Evolutionary conservation across 768 basidiomycete species (phyloP), one percentile per base, ranked within the genome.

Genomic region (Pleurotus giganteus): DNA sequence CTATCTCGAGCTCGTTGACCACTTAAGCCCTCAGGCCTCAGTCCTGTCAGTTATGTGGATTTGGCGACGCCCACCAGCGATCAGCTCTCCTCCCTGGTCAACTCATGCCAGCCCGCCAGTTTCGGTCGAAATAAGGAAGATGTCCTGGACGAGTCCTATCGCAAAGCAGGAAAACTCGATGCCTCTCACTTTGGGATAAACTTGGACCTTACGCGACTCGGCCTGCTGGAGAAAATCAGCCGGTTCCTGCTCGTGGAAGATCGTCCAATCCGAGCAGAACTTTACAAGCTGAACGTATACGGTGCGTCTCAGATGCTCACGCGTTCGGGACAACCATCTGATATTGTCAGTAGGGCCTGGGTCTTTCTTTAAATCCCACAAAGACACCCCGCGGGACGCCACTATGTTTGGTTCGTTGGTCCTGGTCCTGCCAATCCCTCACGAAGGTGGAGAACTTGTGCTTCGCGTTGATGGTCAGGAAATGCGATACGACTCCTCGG

Each of bases 371-470:
- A 74, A 74, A 55, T 39, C 72, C 4, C 78, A 77, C 57, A 64
- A 69, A 29, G 78, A 76, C 47, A 77, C 75, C 0, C 74, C 73
- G 1, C 68, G 72, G 2, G 58, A 59, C 15, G 59, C 62, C 13
- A 55, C 59, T 19, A 76, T 75, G 69, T 71, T 80, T 31, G 75
- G 75, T 2, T 78, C 77, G 0, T 66, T 80, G 23, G 70, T 77
- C 4, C 41, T 78, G 24, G 66, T 74, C 13, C 69, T 79, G 41
- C 78, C 78, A 13, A 70, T 74, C 4, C 4, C 59, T 0, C 71
- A 78, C 57, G 65, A 71, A 27, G 76, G 76, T 4, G 77, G 77
- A 5, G 59, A 61, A 11, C 66, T 75, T 13, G 47, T 65, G 4
- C 61, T 81, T 2, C 65, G 64, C 2, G 61, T 67, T 19, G 49